These are phyloP conservation scores for Tylopilus plumbeoviolaceoides DNA, from an alignment of 768 basidiomycete genomes.

Conservation along the genomic window DNA sequence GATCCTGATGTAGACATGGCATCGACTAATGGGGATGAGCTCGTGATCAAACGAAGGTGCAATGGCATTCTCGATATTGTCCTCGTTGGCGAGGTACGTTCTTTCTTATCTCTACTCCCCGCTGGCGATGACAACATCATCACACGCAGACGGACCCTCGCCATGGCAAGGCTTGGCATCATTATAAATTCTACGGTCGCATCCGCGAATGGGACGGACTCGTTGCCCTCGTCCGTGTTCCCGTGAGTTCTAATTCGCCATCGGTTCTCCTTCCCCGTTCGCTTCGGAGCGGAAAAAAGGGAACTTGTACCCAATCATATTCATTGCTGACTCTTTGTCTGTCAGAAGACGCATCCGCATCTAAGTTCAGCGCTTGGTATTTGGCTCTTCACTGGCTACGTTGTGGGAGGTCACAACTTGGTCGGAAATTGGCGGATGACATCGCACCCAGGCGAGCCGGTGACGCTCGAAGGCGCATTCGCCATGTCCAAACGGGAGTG, in stretches of 20 bases:
- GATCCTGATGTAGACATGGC: conserved; percentile 27
- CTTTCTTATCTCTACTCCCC: neutral
- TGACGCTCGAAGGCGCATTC: conserved; percentile 62
- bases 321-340: conserved; percentile 5
- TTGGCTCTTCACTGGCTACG: conserved; percentile 65
- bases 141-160: conserved; percentile 42
- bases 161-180: conserved; percentile 47
- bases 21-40: conserved; percentile 17
- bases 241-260: conserved; percentile 19
- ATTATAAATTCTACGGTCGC: conserved; percentile 48
- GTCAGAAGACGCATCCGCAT: conserved; percentile 13
- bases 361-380: conserved; percentile 11
- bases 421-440: conserved; percentile 68
- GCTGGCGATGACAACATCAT: neutral
- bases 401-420: conserved; percentile 60
- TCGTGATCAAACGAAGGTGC: conserved; percentile 35
- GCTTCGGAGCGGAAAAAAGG: neutral
- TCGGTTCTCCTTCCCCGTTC: neutral
- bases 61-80: conserved; percentile 58
- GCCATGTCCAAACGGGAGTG: conserved; percentile 49
- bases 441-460: conserved; percentile 29
- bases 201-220: conserved; percentile 58
- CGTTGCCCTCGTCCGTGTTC: conserved; percentile 46
- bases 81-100: conserved; percentile 53
- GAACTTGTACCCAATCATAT: neutral